These are phyloP conservation scores for Dichotomocladium elegans DNA, from an alignment of 371 early-diverging fungal genomes.

Conservation along the genomic window DNA sequence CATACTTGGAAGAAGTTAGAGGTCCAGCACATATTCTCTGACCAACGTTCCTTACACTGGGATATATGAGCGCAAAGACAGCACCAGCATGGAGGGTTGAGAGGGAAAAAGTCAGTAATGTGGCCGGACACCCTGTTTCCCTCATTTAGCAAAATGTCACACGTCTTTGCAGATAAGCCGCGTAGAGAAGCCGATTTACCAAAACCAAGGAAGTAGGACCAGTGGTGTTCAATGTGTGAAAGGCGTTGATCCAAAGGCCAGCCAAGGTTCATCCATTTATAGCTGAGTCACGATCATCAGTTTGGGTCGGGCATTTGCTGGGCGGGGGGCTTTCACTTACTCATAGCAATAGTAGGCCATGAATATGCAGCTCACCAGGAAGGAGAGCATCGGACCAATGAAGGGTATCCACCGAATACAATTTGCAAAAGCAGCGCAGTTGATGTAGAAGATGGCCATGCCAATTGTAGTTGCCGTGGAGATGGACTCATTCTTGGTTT, in stretches of 20 bases:
- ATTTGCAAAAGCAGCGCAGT: conserved; percentile 31
- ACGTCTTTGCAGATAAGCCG: background rate
- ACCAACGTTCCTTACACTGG: conserved; percentile 28
- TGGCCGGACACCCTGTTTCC: conserved; percentile 40
- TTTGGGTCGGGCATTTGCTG: background rate
- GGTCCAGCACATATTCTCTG: background rate
- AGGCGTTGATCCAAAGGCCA: conserved; percentile 43
- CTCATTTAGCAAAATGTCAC: background rate
- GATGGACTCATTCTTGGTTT: conserved; percentile 4
- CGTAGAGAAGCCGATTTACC: conserved; percentile 13
- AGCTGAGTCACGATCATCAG: conserved; percentile 15
- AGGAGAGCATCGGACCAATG: conserved; percentile 32
- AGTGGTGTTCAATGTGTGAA: conserved; percentile 40
- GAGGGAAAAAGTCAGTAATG: conserved; percentile 39
- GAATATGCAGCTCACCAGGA: conserved; percentile 37
- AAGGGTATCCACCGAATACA: conserved; percentile 29
- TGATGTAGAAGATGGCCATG: conserved; percentile 35
- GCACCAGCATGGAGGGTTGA: conserved; percentile 39
- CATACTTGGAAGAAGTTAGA: conserved; percentile 18
- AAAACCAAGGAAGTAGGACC: conserved; percentile 51
- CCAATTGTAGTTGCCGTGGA: conserved; percentile 24
- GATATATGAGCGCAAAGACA: conserved; percentile 46
- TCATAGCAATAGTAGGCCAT: conserved; percentile 51
- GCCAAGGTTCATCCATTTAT: conserved; percentile 42
- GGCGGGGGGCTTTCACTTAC: conserved; percentile 21